A percentile compares a stretch with the other conserved stretches of the same genome.
Evolutionary conservation across 139 green algal species (phyloP).

Genomic region (Coelastrella sp.): DNA sequence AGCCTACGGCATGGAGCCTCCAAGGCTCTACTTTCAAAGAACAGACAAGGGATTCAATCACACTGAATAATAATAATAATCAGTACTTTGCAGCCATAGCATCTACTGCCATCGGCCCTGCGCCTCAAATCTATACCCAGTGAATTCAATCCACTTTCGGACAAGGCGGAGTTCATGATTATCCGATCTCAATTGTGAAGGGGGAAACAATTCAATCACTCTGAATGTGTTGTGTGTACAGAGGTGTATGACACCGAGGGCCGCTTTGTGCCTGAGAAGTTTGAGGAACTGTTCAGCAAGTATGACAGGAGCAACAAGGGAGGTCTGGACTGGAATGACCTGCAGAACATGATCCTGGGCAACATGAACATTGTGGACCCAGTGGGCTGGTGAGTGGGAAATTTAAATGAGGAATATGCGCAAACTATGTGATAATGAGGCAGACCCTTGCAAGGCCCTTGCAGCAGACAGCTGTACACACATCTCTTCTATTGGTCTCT

Average conservation of each 20-base stretch:
- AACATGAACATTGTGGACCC: constrained; percentile 73
- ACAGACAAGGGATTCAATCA: no score
- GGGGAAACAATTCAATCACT: not conserved
- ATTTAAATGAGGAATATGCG: no score
- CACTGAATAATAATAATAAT: no score
- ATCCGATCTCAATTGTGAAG: no score
- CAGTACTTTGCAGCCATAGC: no score
- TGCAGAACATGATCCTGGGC: constrained; percentile 50
- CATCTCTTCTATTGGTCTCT: not conserved
- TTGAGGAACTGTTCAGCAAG: constrained; percentile 68
- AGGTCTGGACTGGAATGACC: constrained; percentile 52
- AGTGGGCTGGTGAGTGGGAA: constrained; percentile 54
- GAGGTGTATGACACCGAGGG: constrained; percentile 81
- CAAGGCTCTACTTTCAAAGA: no score
- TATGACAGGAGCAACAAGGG: constrained; percentile 70
- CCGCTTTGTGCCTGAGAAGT: constrained; percentile 80
- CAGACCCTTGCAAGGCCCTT: not conserved
- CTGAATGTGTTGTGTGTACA: not conserved
- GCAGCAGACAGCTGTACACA: not conserved
- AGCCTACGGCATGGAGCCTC: no score
- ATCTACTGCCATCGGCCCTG: no score
- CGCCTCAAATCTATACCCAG: no score
- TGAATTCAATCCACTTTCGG: no score
- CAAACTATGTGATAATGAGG: not conserved
- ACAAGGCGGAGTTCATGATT: not conserved